Evolutionary conservation across 2,329 filamentous ascomycete genomes (phyloP), one percentile per base, ranked within the genome.

Genomic region (Trichoderma pleuroti): DNA sequence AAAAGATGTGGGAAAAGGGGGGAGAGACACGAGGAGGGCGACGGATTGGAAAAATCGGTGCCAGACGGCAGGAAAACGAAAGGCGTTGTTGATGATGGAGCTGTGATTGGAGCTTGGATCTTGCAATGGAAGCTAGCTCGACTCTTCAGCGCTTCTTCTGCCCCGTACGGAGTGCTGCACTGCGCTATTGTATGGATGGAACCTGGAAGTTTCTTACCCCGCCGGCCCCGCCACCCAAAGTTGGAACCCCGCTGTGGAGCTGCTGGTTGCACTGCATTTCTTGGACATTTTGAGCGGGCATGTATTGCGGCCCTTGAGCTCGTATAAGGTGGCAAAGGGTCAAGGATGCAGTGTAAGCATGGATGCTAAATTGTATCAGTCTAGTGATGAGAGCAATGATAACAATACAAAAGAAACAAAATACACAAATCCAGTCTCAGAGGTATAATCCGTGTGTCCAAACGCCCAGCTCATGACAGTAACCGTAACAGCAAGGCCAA

Each of bases 191-290:
- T n/a, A n/a, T n/a, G n/a, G n/a, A n/a, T n/a, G n/a, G n/a, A n/a
- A n/a, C n/a, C n/a, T n/a, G n/a, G n/a, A n/a, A n/a, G n/a, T n/a
- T 42, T 42, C 10, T 57, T 63, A 71, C 70, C 70, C 70, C 70
- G 70, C 70, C 42, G 68, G 68, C 68, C 68, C 68, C 68, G 26
- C 68, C 16, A 16, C 18, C 18, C 24, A n/a, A 34, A 42, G 39
- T n/a, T 68, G 36, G 42, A 68, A 62, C 46, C 64, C 70, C 70
- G 70, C 70, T 62, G 64, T 71, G 70, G 70, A 62, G 32, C 60
- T 52, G 21, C 5, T 16, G 34, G 34, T 67, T 42, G 56, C 36
- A 57, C 56, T 68, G 66, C 42, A 62, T 36, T 42, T 16, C 26
- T 4, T 28, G 3, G n/a, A 42, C 10, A n/a, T 42, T 16, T 10